Percentiles rank a stretch among this genome's conserved stretches.
Evolutionary conservation across 208 protist species (phyloP).

Genomic region (Leishmania guyanensis): DNA sequence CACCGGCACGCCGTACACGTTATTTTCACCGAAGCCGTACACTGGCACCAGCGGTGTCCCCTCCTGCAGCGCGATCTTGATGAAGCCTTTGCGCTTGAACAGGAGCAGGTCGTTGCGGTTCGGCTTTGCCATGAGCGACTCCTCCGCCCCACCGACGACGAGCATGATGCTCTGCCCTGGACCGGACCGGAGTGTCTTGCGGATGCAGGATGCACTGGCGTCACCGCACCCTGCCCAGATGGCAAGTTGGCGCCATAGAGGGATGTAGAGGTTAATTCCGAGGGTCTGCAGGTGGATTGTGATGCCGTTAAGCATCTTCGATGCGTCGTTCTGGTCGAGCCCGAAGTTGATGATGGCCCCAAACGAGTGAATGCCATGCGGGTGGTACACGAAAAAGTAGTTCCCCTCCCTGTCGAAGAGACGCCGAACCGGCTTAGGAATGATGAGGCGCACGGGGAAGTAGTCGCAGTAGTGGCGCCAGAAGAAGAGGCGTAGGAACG

Average conservation of each 20-base stretch:
- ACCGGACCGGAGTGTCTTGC: conserved; percentile 63
- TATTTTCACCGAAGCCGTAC: conserved; percentile 90
- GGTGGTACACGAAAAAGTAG: conserved; percentile 91
- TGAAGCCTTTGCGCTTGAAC: conserved; percentile 80
- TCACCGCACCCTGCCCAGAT: conserved; percentile 72
- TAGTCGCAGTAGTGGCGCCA: conserved; percentile 82
- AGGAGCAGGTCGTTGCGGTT: conserved; percentile 78
- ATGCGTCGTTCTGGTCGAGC: conserved; percentile 46
- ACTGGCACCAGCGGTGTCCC: conserved; percentile 79
- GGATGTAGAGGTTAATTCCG: conserved; percentile 85
- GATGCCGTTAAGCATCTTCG: conserved; percentile 65
- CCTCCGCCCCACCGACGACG: conserved; percentile 82
- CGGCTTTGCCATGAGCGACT: conserved; percentile 71
- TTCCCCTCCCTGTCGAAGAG: conserved; percentile 58
- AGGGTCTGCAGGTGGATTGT: conserved; percentile 81
- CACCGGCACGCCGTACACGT: conserved; percentile 66
- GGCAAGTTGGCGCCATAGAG: conserved; percentile 85
- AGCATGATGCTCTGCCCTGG: conserved; percentile 84
- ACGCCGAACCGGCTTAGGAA: conserved; percentile 46
- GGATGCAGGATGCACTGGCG: conserved; percentile 74
- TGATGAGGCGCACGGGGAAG: conserved; percentile 81
- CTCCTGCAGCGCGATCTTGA: conserved; percentile 85
- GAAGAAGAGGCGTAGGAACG: conserved; percentile 34
- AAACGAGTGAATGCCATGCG: conserved; percentile 90
- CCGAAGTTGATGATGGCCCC: conserved; percentile 83